A percentile compares a stretch with the other conserved stretches of the same genome.
These are phyloP conservation scores for Micractinium conductrix DNA, from an alignment of 139 green algal genomes.

Conservation along the genomic window DNA sequence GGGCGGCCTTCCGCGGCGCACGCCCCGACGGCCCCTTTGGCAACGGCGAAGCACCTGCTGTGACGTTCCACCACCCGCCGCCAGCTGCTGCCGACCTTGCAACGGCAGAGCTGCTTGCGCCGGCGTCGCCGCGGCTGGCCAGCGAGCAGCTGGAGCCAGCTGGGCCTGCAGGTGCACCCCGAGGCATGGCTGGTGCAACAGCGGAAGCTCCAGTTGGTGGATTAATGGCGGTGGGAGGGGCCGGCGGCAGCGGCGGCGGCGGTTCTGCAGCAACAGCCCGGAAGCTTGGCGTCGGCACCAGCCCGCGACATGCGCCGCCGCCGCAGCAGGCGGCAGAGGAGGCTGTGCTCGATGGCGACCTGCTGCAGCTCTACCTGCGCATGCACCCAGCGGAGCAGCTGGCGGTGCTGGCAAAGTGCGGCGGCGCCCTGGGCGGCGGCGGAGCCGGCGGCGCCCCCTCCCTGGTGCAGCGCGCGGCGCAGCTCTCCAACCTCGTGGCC, in stretches of 20 bases:
- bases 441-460: no score
- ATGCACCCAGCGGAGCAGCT: background rate
- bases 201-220: background rate
- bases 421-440: background rate
- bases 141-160: background rate
- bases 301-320: background rate
- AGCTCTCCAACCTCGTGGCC: constrained; percentile 4
- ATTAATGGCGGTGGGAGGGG: background rate
- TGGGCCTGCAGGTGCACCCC: no score
- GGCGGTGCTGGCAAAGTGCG: background rate
- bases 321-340: background rate
- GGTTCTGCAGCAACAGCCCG: background rate
- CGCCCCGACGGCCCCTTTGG: background rate
- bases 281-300: background rate
- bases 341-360: background rate
- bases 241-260: background rate
- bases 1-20: background rate
- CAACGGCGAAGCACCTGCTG: no score
- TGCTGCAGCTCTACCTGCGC: constrained; percentile 17
- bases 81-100: background rate
- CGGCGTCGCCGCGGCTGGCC: background rate
- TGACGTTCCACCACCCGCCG: background rate
- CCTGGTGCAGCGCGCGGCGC: background rate
- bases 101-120: background rate
- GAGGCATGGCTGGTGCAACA: background rate